Base-by-base conservation (phyloP, 352 stramenopile species). In the Thalassiosira exigua region DNA sequence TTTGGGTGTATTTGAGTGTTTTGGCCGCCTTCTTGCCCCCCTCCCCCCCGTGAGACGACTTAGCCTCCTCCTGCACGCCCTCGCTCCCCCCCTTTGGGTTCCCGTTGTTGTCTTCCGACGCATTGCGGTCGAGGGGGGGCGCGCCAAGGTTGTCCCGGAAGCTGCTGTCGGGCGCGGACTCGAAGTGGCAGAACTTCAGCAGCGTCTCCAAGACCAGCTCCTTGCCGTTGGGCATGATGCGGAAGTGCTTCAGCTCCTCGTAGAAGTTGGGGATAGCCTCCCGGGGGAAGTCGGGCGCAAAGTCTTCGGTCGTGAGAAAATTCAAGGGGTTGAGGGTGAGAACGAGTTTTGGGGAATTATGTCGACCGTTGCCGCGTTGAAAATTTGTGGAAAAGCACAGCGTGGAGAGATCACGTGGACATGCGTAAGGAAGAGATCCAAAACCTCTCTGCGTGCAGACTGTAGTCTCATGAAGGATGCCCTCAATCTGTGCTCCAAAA, bases 251-350 rank as follows among this genome's bases (percentile, higher is more conserved):
- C 19, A 93, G 72, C 65, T 93, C 87, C 57, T 89, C 91, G 48
- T 89, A 57, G 69, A 93, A 89, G 57, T 93, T 79, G 9, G 87
- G 87, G 59, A 91, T 91, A 0, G 82, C 78, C 44, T 91, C 85
- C 36, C 69, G 46, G 5, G 77, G 77, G 75, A 90, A 93, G 21
- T 89, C 73, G 11, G 76, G 70, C 17, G 77, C 68, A 75, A 93
- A 93, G 68, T 93, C 87, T 75, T 88, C 48, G n/a, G 4, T 27
- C 27, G 2, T 22, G 2, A 22, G 44, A 22, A 22, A n/a, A n/a
- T n/a, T n/a, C n/a, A n/a, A n/a, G 48, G 48, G 48, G 48, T 22
- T 22, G 48, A 26, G 48, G 48, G 48, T 22, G 12, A 26, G 9
- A 5, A 11, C 32, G 48, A 53, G 46, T 27, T 7, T 19, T 27